These are phyloP conservation scores for Phaeosphaeriaceae sp. DNA, from an alignment of 2,329 filamentous ascomycete genomes.

Conservation along the genomic window DNA sequence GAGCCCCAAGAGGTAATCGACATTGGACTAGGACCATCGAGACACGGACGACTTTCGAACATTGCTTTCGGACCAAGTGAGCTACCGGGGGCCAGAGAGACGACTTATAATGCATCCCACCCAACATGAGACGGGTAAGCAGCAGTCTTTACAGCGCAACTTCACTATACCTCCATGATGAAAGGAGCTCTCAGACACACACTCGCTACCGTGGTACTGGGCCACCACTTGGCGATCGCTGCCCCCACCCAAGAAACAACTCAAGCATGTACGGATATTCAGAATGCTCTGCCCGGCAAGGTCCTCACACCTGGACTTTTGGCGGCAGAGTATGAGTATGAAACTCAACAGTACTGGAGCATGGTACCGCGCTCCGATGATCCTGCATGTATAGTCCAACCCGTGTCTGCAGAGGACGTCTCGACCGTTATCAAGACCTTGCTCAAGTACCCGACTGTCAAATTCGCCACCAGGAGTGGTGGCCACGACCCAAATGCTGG, in stretches of 20 bases:
- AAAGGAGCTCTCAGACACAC: constrained; percentile 2
- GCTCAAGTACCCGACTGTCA: constrained; percentile 25
- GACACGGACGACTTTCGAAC: neutral
- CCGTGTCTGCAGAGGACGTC: constrained; percentile 30
- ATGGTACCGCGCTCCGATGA: constrained; percentile 22
- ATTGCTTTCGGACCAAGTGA: neutral
- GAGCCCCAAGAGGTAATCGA: neutral
- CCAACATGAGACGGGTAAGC: neutral
- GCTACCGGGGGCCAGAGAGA: neutral
- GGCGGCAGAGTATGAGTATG: constrained; percentile 21
- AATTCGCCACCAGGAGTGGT: constrained; percentile 35
- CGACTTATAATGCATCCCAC: neutral
- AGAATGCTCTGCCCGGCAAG: constrained; percentile 24
- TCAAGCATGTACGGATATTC: constrained; percentile 27
- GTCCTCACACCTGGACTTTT: constrained; percentile 23
- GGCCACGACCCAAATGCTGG: constrained; percentile 50
- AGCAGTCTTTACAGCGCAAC: neutral
- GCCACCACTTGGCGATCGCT: constrained; percentile 7
- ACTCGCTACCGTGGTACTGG: constrained; percentile 14
- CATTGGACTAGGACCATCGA: neutral
- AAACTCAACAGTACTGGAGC: constrained; percentile 32
- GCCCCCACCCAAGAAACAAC: constrained; percentile 24
- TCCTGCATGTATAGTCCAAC: constrained; percentile 36
- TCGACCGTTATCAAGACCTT: constrained; percentile 31
- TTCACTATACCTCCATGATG: constrained; percentile 7